These are phyloP conservation scores for Citrullus colocynthis DNA, from an alignment of 306 rosid species.

Conservation along the genomic window DNA sequence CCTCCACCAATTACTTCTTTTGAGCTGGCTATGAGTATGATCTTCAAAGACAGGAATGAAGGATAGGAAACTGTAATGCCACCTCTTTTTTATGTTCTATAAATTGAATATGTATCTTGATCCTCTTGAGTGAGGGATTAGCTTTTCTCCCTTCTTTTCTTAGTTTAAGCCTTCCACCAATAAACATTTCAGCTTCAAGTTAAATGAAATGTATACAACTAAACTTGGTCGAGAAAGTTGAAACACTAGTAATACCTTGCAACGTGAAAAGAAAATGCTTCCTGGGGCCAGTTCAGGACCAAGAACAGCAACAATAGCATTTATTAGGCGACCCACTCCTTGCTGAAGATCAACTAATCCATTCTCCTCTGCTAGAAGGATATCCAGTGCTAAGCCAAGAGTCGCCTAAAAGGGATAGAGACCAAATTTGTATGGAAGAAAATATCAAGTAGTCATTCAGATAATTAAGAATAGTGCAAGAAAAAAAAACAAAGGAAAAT, in stretches of 20 bases:
- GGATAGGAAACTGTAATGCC: background rate
- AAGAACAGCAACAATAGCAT: slow-evolving; percentile 86
- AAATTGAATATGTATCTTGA: background rate
- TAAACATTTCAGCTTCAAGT: background rate
- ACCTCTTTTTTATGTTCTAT: background rate
- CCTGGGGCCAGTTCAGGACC: slow-evolving; percentile 99
- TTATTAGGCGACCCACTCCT: slow-evolving; percentile 92
- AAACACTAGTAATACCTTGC: slow-evolving; percentile 45
- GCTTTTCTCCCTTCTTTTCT: background rate
- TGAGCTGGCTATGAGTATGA: background rate
- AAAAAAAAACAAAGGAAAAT: background rate
- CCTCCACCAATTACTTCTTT: background rate
- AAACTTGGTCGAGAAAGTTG: background rate
- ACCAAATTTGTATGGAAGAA: background rate
- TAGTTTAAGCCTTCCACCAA: background rate
- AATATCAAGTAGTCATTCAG: background rate
- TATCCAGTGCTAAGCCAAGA: slow-evolving; percentile 92
- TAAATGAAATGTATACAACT: background rate
- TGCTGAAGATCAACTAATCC: slow-evolving; percentile 87
- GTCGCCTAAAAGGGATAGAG: slow-evolving; percentile 37
- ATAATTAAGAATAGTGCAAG: background rate
- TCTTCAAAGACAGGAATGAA: background rate
- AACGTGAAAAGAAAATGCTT: slow-evolving; percentile 93
- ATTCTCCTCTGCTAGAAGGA: slow-evolving; percentile 84
- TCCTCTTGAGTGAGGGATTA: background rate